These are phyloP conservation scores for Phlebopus sp. DNA, from an alignment of 1,284 basidiomycete genomes.

Conservation along the genomic window DNA sequence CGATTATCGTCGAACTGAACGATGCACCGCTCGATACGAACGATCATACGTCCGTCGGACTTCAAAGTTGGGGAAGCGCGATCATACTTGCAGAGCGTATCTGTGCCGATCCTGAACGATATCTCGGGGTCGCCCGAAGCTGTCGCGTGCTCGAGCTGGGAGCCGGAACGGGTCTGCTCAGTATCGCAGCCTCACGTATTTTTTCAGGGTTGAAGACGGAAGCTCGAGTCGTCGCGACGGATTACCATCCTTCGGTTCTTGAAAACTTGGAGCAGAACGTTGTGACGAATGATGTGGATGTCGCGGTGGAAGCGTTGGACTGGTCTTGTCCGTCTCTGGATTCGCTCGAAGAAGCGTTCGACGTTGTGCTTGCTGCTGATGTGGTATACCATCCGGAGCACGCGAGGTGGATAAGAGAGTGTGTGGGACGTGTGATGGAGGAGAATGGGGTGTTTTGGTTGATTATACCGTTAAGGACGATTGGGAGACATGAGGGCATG, in stretches of 20 bases:
- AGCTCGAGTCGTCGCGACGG: conserved; percentile 65
- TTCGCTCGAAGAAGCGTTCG: conserved; percentile 41
- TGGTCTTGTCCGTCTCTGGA: conserved; percentile 57
- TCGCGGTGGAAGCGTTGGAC: conserved; percentile 58
- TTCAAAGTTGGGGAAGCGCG: conserved; percentile 87
- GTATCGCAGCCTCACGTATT: conserved; percentile 67
- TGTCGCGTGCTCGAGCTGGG: conserved; percentile 76
- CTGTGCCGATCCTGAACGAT: conserved; percentile 51
- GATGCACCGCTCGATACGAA: conserved; percentile 68
- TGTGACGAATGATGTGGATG: conserved; percentile 17
- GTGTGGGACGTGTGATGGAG: conserved; percentile 50
- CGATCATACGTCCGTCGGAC: conserved; percentile 81
- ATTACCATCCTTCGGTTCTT: conserved; percentile 78
- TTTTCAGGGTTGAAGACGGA: conserved; percentile 28
- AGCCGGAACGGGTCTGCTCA: conserved; percentile 83
- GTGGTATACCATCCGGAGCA: conserved; percentile 71
- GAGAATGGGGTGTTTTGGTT: conserved; percentile 61
- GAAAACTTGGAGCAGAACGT: conserved; percentile 69
- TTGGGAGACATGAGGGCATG: conserved; percentile 66
- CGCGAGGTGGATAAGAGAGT: conserved; percentile 61
- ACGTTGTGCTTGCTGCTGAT: conserved; percentile 65
- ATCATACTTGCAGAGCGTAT: conserved; percentile 75
- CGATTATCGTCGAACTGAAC: conserved; percentile 62
- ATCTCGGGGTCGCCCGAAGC: conserved; percentile 32
- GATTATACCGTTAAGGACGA: conserved; percentile 65